Conservation (phyloP, 2,329 filamentous ascomycete genomes). For the Orbilia ellipsospora region DNA sequence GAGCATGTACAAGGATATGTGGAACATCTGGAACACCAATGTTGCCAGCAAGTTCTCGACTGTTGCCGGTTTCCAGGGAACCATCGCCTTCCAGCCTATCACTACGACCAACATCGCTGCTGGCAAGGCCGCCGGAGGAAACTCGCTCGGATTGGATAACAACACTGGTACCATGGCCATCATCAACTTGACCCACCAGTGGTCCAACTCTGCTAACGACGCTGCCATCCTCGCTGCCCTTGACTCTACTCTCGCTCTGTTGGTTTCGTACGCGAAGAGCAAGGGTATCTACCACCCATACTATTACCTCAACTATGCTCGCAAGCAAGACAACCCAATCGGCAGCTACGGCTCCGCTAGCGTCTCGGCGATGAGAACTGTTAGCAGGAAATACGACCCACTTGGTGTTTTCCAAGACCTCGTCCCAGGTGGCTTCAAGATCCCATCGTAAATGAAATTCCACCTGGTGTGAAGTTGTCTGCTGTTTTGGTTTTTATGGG, state of each 20-base stretch:
- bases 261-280: slow-evolving; percentile 57
- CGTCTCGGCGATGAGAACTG: slow-evolving; percentile 58
- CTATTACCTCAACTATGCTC: slow-evolving; percentile 62
- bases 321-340: slow-evolving; percentile 59
- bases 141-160: slow-evolving; percentile 60
- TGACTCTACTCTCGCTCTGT: slow-evolving; percentile 50
- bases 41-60: slow-evolving; percentile 20
- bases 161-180: slow-evolving; percentile 33
- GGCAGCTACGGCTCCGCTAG: slow-evolving; percentile 59
- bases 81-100: slow-evolving; percentile 61
- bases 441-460: slow-evolving; percentile 6
- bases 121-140: slow-evolving; percentile 59
- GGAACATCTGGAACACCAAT: slow-evolving; percentile 13
- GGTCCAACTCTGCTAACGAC: slow-evolving; percentile 51
- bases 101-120: slow-evolving; percentile 59
- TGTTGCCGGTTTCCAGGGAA: slow-evolving; percentile 55
- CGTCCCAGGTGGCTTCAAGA: slow-evolving; percentile 61
- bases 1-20: slow-evolving; percentile 26
- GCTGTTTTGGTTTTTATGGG: too few relatives aligned
- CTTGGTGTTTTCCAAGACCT: slow-evolving; percentile 60
- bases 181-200: slow-evolving; percentile 55
- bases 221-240: slow-evolving; percentile 55
- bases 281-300: slow-evolving; percentile 58
- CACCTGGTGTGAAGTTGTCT: background rate
- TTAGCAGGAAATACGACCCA: slow-evolving; percentile 60